Conservation (phyloP, 2,329 filamentous ascomycete genomes). For the Fusarium proliferatum region DNA sequence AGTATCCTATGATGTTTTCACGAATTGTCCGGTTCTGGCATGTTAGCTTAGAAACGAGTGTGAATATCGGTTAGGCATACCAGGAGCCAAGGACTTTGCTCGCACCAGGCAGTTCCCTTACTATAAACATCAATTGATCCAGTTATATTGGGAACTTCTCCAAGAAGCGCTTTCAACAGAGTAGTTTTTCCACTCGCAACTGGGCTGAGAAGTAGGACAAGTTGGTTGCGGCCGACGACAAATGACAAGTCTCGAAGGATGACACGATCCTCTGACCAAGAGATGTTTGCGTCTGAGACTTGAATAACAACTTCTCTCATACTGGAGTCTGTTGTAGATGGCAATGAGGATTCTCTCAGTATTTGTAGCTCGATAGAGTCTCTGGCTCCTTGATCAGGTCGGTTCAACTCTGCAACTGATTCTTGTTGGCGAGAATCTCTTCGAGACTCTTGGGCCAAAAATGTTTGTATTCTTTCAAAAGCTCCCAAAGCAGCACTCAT, state of each 20-base stretch:
- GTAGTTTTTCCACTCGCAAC: slow-evolving; percentile 59
- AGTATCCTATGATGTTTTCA: slow-evolving; percentile 51
- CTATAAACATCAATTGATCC: slow-evolving; percentile 36
- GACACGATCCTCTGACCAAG: slow-evolving; percentile 49
- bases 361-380: slow-evolving; percentile 3
- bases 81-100: slow-evolving; percentile 51
- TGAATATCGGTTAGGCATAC: slow-evolving; percentile 13
- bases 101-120: slow-evolving; percentile 45
- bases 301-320: background rate
- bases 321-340: background rate
- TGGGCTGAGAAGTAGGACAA: slow-evolving; percentile 57
- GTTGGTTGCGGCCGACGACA: slow-evolving; percentile 42
- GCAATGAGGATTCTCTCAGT: background rate
- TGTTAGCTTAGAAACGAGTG: background rate
- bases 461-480: slow-evolving; percentile 55
- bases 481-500: slow-evolving; percentile 54
- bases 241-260: slow-evolving; percentile 50
- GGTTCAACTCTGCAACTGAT: background rate
- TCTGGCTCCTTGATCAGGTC: background rate
- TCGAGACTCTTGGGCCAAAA: slow-evolving; percentile 44
- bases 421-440: slow-evolving; percentile 40
- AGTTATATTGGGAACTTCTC: slow-evolving; percentile 42
- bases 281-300: slow-evolving; percentile 46
- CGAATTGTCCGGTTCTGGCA: slow-evolving; percentile 48
- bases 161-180: slow-evolving; percentile 54